A percentile compares a stretch with the other conserved stretches of the same genome.
phyloP scores from a whole-genome alignment of 2,329 filamentous ascomycete genomes.

The Penicillium sclerotiorum region DNA sequence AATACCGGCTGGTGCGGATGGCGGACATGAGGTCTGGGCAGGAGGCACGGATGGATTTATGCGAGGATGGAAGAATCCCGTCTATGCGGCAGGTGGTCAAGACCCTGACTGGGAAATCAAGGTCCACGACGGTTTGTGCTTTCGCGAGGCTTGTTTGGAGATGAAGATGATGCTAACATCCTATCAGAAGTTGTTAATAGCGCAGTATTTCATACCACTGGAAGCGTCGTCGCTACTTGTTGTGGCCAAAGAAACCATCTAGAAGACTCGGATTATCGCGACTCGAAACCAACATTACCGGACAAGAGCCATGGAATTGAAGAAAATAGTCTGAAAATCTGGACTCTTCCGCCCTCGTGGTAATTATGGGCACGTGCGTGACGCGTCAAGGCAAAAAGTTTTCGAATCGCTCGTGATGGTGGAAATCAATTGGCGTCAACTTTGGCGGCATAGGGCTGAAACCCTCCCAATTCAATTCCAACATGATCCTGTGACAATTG shows the following conservation, averaged over 20 bases:
- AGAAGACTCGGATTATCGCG: conserved; percentile 14
- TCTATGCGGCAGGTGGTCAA: conserved; percentile 43
- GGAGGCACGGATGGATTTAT: conserved; percentile 61
- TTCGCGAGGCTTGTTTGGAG: background rate
- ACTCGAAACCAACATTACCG: conserved; percentile 7
- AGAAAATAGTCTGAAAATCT: conserved; percentile 45
- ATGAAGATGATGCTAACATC: conserved; percentile 15
- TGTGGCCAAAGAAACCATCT: conserved; percentile 47
- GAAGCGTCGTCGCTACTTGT: conserved; percentile 52
- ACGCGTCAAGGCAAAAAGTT: too few relatives aligned
- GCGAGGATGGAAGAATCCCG: conserved; percentile 53
- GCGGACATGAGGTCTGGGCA: conserved; percentile 59
- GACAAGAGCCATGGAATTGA: conserved; percentile 8
- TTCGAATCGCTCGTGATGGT: too few relatives aligned
- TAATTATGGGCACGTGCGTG: conserved; percentile 1
- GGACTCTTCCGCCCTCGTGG: conserved; percentile 36
- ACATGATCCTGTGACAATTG: too few relatives aligned
- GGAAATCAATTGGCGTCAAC: too few relatives aligned
- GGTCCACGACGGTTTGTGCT: conserved; percentile 48
- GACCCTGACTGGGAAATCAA: conserved; percentile 47
- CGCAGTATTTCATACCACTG: conserved; percentile 50
- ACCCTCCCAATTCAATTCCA: too few relatives aligned
- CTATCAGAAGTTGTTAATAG: conserved; percentile 50
- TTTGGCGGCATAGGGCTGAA: too few relatives aligned
- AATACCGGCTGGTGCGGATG: conserved; percentile 33